Percentiles rank a stretch among this genome's conserved stretches.
Conservation (phyloP, 495 filamentous ascomycete genomes). For the Hypoxylon rickii region DNA sequence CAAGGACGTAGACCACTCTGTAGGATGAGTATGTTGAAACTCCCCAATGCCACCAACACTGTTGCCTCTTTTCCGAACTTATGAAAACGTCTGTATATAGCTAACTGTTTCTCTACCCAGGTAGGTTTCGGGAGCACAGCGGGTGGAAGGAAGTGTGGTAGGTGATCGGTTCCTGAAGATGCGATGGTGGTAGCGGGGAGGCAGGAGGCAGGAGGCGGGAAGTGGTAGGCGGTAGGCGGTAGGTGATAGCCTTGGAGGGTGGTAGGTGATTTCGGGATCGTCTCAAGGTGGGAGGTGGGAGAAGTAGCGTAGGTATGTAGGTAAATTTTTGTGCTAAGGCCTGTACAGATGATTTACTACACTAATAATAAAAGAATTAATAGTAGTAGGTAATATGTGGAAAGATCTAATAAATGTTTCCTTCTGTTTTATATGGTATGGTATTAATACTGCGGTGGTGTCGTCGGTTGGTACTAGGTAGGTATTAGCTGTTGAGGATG, state of each 20-base stretch:
- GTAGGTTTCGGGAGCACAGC: constrained; percentile 2
- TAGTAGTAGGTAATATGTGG: not conserved
- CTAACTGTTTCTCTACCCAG: not conserved
- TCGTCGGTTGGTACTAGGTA: too few species aligned
- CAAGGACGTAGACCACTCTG: constrained; percentile 20
- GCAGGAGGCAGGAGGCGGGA: too few species aligned
- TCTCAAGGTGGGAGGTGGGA: too few species aligned
- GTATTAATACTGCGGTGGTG: too few species aligned
- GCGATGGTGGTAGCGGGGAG: too few species aligned
- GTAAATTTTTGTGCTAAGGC: not conserved
- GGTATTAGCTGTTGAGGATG: too few species aligned
- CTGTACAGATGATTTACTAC: not conserved
- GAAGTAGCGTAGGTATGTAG: not conserved
- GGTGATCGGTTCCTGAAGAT: not conserved
- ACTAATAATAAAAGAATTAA: too few species aligned
- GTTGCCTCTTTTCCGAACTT: constrained; percentile 15
- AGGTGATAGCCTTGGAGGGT: too few species aligned
- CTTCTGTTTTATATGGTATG: too few species aligned
- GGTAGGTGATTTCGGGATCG: too few species aligned
- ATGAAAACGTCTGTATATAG: constrained; percentile 7
- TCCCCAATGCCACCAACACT: constrained; percentile 23
- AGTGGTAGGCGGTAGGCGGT: too few species aligned
- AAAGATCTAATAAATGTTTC: too few species aligned
- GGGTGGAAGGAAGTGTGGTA: constrained; percentile 1
- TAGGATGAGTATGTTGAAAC: constrained; percentile 32